These are phyloP conservation scores for Cutaneotrichosporon mucoides DNA, from an alignment of 1,284 basidiomycete species.

Conservation along the genomic window DNA sequence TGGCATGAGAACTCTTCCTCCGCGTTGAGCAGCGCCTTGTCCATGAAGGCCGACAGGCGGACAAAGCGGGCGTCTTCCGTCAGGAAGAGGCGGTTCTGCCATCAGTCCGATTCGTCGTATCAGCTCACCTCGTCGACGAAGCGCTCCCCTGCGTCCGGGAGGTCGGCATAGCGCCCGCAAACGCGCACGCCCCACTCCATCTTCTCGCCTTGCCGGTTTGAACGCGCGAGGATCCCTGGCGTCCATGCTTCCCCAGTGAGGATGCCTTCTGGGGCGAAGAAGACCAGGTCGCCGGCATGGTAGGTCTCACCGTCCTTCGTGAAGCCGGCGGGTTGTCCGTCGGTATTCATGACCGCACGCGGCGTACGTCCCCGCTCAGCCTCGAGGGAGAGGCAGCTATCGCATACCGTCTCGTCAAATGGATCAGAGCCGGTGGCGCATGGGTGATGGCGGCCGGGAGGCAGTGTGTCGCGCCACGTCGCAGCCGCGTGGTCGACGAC, in stretches of 20 bases:
- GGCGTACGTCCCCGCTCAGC: background rate
- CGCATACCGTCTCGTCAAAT: background rate
- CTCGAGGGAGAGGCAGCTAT: slow-evolving; percentile 2
- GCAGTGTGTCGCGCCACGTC: slow-evolving; percentile 1
- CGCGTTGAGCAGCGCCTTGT: background rate
- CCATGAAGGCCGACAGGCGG: background rate
- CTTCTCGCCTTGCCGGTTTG: background rate
- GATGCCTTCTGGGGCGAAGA: slow-evolving; percentile 11
- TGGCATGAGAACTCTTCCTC: too few species aligned
- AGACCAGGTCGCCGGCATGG: slow-evolving; percentile 24
- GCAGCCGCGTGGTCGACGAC: background rate
- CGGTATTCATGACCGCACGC: background rate
- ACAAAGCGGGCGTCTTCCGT: background rate
- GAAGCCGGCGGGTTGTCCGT: background rate
- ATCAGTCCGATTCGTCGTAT: background rate
- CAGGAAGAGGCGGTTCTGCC: slow-evolving; percentile 6
- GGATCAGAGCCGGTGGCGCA: background rate
- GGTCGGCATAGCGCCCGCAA: slow-evolving; percentile 2
- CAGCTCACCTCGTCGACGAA: background rate
- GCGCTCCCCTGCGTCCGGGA: slow-evolving; percentile 2
- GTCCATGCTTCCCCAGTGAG: slow-evolving; percentile 14
- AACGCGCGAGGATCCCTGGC: slow-evolving; percentile 15
- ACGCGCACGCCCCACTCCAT: background rate
- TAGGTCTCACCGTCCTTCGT: slow-evolving; percentile 4
- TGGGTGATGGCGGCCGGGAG: background rate